Evolutionary conservation across 768 basidiomycete genomes (phyloP).

Genomic region (Lentinula guzmanii): DNA sequence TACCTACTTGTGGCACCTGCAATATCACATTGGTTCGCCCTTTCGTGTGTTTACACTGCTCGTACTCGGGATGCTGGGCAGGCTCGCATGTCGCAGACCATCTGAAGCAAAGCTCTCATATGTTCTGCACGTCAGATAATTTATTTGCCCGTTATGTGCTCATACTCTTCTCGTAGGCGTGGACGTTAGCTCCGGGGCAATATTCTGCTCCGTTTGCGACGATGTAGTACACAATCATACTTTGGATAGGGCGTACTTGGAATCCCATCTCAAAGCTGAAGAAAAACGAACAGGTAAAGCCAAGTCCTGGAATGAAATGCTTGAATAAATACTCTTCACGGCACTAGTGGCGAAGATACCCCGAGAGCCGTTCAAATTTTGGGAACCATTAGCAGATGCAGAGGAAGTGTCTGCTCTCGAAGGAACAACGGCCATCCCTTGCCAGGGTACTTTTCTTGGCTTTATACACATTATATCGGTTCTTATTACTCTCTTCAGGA

Average conservation of each 20-base stretch:
- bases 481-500: slow-evolving; percentile 32
- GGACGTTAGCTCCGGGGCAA: slow-evolving; percentile 65
- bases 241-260: slow-evolving; percentile 41
- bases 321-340: not conserved
- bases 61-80: slow-evolving; percentile 66
- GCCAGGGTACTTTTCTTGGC: slow-evolving; percentile 52
- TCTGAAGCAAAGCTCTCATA: slow-evolving; percentile 50
- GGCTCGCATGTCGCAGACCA: slow-evolving; percentile 53
- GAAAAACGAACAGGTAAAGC: slow-evolving; percentile 58
- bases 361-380: slow-evolving; percentile 44
- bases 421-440: slow-evolving; percentile 48
- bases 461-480: not conserved
- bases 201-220: slow-evolving; percentile 70
- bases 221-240: slow-evolving; percentile 64
- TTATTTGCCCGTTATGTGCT: not conserved
- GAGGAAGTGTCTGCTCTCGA: slow-evolving; percentile 41
- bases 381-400: slow-evolving; percentile 35
- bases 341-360: slow-evolving; percentile 28
- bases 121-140: slow-evolving; percentile 49
- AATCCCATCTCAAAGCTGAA: slow-evolving; percentile 45
- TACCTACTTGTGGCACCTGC: slow-evolving; percentile 64
- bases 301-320: slow-evolving; percentile 27
- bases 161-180: slow-evolving; percentile 40
- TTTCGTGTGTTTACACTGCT: slow-evolving; percentile 69
- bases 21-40: slow-evolving; percentile 50